Conservation (phyloP, 2,329 filamentous ascomycete genomes). For the Paraphoma chrysanthemicola region DNA sequence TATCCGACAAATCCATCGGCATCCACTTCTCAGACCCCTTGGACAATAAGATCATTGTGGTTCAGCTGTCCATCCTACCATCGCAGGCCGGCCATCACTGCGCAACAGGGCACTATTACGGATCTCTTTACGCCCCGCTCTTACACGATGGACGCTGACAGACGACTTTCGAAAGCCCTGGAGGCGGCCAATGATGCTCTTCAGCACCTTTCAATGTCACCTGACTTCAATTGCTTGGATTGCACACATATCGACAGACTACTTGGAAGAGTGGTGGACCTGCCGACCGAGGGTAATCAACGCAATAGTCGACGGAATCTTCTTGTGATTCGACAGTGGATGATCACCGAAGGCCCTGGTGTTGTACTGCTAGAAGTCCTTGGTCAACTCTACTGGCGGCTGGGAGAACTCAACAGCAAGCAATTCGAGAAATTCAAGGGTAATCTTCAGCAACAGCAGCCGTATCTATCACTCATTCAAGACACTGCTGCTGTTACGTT, state of each 20-base stretch:
- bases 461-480: constrained; percentile 37
- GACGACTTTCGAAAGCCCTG: constrained; percentile 38
- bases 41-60: constrained; percentile 12
- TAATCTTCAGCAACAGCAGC: constrained; percentile 33
- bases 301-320: constrained; percentile 44
- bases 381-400: constrained; percentile 44
- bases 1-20: constrained; percentile 18
- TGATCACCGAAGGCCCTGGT: constrained; percentile 41
- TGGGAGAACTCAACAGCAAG: constrained; percentile 46
- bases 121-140: constrained; percentile 2
- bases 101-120: background rate
- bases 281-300: constrained; percentile 44
- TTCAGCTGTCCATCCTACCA: constrained; percentile 6
- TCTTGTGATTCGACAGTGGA: constrained; percentile 44
- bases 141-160: constrained; percentile 38
- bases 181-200: constrained; percentile 44
- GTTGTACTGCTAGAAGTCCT: constrained; percentile 43
- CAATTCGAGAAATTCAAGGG: constrained; percentile 45
- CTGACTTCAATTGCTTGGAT: constrained; percentile 37
- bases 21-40: constrained; percentile 15
- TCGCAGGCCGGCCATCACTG: constrained; percentile 5
- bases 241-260: constrained; percentile 45
- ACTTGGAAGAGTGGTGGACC: constrained; percentile 42
- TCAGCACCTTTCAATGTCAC: constrained; percentile 43
- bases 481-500: constrained; percentile 31